A percentile compares a stretch with the other conserved stretches of the same genome.
Evolutionary conservation across 139 green algal species (phyloP).

Genomic region (Yamagishiella unicocca): DNA sequence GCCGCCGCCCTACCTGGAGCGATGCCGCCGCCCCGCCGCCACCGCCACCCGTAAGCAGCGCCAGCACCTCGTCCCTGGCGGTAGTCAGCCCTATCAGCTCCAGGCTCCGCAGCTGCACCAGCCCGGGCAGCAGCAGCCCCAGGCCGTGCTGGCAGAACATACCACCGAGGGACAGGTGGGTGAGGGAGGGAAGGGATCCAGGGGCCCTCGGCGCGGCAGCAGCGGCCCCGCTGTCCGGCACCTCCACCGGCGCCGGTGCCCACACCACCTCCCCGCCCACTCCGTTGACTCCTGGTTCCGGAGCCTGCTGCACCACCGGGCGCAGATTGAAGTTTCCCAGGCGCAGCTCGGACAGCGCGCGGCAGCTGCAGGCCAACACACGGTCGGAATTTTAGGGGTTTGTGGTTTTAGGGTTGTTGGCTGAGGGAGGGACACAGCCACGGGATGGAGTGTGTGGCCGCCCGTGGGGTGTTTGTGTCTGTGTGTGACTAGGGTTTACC

Average conservation of each 20-base stretch:
- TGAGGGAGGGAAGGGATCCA: background rate
- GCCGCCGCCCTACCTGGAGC: background rate
- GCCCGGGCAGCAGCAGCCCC: background rate
- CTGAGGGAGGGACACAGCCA: no score
- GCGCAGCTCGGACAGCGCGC: slow-evolving; percentile 4
- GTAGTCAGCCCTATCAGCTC: slow-evolving; percentile 1
- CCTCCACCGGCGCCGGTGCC: background rate
- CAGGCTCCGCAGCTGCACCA: slow-evolving; percentile 14
- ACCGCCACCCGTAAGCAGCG: background rate
- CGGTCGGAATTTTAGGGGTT: no score
- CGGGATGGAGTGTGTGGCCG: no score
- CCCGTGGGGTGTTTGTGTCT: no score
- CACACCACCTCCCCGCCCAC: background rate
- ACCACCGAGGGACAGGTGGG: slow-evolving; percentile 19
- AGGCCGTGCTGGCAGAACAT: slow-evolving; percentile 24
- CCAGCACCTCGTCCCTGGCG: slow-evolving; percentile 13
- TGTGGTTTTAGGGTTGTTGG: no score
- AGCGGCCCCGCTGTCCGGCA: background rate
- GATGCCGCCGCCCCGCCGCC: background rate
- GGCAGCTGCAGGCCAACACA: background rate
- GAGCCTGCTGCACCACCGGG: background rate
- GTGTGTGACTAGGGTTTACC: no score
- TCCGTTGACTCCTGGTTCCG: background rate
- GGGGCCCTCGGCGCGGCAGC: background rate
- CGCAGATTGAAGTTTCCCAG: slow-evolving; percentile 41